phyloP scores from a whole-genome alignment of 345 rosid species.

The Moringa oleifera region DNA sequence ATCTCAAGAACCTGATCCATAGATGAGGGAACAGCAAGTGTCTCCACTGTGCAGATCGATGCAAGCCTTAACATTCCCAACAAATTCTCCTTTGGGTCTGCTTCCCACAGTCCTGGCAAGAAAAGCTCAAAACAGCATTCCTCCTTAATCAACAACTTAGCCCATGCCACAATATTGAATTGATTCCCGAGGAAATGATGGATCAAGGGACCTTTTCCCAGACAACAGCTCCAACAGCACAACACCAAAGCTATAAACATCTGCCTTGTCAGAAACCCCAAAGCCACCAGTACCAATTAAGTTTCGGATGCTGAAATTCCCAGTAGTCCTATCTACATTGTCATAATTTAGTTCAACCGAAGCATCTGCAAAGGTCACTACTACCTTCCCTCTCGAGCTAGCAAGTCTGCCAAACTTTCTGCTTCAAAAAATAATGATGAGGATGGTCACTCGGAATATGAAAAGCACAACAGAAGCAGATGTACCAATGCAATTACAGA shows the following conservation, averaged over 20 bases:
- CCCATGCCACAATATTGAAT: slow-evolving; percentile 64
- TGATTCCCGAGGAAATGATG: slow-evolving; percentile 59
- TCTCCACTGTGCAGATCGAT: slow-evolving; percentile 48
- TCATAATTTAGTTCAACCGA: slow-evolving; percentile 48
- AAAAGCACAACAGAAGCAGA: slow-evolving; percentile 32
- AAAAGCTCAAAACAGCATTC: slow-evolving; percentile 44
- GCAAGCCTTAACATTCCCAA: slow-evolving; percentile 49
- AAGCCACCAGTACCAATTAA: slow-evolving; percentile 67
- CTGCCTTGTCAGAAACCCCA: slow-evolving; percentile 71
- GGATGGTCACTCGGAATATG: slow-evolving; percentile 17
- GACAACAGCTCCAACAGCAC: slow-evolving; percentile 58
- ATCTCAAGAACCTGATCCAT: slow-evolving; percentile 51
- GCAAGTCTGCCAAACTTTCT: slow-evolving; percentile 22
- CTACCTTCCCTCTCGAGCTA: slow-evolving; percentile 30
- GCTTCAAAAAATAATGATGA: slow-evolving; percentile 24
- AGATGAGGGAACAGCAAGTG: slow-evolving; percentile 46
- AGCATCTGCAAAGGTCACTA: slow-evolving; percentile 57
- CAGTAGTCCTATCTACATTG: slow-evolving; percentile 49
- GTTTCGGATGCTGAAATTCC: slow-evolving; percentile 45
- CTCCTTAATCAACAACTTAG: slow-evolving; percentile 49
- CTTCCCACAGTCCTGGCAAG: slow-evolving; percentile 40
- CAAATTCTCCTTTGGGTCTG: slow-evolving; percentile 44
- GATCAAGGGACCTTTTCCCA: slow-evolving; percentile 64
- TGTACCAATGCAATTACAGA: slow-evolving; percentile 27
- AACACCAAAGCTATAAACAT: slow-evolving; percentile 69